A percentile compares a stretch with the other conserved stretches of the same genome.
phyloP scores from a whole-genome alignment of 495 filamentous ascomycete genomes.

The Saxophila tyrrhenica region DNA sequence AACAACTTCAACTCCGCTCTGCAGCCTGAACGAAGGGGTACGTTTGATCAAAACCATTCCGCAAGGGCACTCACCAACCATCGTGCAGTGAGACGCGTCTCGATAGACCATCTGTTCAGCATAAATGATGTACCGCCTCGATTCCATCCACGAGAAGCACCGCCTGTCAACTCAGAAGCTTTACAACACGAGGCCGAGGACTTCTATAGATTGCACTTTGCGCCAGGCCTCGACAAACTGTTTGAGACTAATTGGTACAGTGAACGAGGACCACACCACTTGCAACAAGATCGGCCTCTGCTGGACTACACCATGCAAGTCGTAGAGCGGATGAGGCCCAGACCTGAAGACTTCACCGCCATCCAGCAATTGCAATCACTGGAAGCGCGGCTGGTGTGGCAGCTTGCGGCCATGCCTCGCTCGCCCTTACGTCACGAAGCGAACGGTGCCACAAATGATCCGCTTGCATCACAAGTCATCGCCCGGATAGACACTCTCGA shows the following conservation, averaged over 20 bases:
- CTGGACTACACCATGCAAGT: slow-evolving; percentile 15
- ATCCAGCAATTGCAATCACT: slow-evolving; percentile 20
- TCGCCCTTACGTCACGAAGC: background rate
- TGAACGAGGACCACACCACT: slow-evolving; percentile 37
- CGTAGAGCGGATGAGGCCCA: slow-evolving; percentile 49
- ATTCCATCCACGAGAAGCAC: slow-evolving; percentile 29
- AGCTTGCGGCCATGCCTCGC: slow-evolving; percentile 26
- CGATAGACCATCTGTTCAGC: slow-evolving; percentile 64
- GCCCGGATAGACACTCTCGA: slow-evolving; percentile 63
- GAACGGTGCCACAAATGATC: slow-evolving; percentile 4
- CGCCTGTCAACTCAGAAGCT: slow-evolving; percentile 43
- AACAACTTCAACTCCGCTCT: slow-evolving; percentile 13
- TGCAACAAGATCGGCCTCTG: slow-evolving; percentile 37
- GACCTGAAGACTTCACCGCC: slow-evolving; percentile 24
- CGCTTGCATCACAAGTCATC: slow-evolving; percentile 37
- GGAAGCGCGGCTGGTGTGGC: slow-evolving; percentile 30
- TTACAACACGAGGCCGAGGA: slow-evolving; percentile 57
- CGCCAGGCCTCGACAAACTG: slow-evolving; percentile 62
- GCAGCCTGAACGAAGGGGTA: slow-evolving; percentile 7
- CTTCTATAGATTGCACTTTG: slow-evolving; percentile 66
- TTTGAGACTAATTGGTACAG: slow-evolving; percentile 80
- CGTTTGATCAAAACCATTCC: background rate
- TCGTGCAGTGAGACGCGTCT: slow-evolving; percentile 56
- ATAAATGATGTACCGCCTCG: slow-evolving; percentile 53
- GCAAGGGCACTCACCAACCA: background rate